phyloP scores from a whole-genome alignment of 2,329 filamentous ascomycete genomes.

The Alternaria viburni region DNA sequence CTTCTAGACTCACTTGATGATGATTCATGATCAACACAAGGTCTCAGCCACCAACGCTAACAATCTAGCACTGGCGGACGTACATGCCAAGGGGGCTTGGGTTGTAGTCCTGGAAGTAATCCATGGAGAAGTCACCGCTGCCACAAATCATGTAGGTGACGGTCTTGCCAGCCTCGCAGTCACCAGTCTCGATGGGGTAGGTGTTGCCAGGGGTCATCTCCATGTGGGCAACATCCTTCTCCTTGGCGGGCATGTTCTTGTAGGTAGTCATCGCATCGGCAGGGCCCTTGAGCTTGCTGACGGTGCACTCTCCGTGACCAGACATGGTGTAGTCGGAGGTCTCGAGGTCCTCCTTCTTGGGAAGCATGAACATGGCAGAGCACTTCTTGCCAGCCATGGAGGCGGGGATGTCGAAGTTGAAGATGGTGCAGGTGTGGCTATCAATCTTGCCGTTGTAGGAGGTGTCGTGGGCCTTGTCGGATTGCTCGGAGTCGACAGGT shows the following conservation, averaged over 20 bases:
- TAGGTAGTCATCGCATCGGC: constrained; percentile 61
- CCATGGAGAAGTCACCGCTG: constrained; percentile 57
- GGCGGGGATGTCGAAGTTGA: constrained; percentile 71
- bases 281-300: constrained; percentile 56
- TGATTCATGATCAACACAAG: neutral
- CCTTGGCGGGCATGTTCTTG: constrained; percentile 57
- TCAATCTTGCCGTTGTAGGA: constrained; percentile 59
- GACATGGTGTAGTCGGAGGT: constrained; percentile 65
- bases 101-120: constrained; percentile 71
- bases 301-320: constrained; percentile 61
- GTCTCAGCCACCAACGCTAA: neutral
- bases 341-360: constrained; percentile 61
- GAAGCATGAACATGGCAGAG: constrained; percentile 70
- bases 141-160: constrained; percentile 61
- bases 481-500: constrained; percentile 62
- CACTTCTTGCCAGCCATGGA: constrained; percentile 64
- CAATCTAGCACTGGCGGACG: constrained; percentile 30
- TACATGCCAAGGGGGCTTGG: constrained; percentile 52
- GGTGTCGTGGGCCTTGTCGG: constrained; percentile 60
- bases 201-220: constrained; percentile 59
- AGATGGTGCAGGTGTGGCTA: constrained; percentile 61
- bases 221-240: constrained; percentile 49
- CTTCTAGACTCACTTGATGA: neutral
- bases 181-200: constrained; percentile 60
- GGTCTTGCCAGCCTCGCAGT: constrained; percentile 61